Conservation (phyloP, 2,329 filamentous ascomycete species). For the Paraphoma sp. region DNA sequence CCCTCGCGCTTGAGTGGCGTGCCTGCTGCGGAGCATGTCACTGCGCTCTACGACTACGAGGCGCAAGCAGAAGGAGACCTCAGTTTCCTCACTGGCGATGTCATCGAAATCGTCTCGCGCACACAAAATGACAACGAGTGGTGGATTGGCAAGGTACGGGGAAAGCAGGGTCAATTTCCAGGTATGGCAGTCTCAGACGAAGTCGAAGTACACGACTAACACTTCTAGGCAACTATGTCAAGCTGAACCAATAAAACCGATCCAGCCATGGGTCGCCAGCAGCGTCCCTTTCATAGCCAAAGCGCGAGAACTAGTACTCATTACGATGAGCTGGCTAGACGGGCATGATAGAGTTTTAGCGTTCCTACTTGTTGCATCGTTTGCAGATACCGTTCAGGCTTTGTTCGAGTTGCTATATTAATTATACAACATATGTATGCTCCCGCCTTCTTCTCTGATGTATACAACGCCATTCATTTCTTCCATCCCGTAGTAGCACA, state of each 20-base stretch:
- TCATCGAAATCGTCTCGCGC: slow-evolving; percentile 84
- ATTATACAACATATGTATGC: not conserved
- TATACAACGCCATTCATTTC: too few species aligned
- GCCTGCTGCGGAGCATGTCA: slow-evolving; percentile 77
- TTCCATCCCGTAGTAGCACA: not conserved
- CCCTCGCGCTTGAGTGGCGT: slow-evolving; percentile 73
- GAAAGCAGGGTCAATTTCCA: slow-evolving; percentile 89
- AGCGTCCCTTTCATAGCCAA: not conserved
- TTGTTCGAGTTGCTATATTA: not conserved
- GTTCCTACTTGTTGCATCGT: not conserved
- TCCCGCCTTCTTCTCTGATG: too few species aligned
- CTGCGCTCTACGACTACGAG: slow-evolving; percentile 94
- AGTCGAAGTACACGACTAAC: slow-evolving; percentile 31
- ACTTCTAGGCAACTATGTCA: slow-evolving; percentile 51
- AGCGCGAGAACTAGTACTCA: not conserved
- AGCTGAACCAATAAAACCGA: slow-evolving; percentile 39
- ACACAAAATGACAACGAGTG: slow-evolving; percentile 96
- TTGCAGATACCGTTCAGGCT: not conserved
- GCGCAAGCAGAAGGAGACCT: slow-evolving; percentile 94
- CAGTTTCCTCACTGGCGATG: slow-evolving; percentile 85
- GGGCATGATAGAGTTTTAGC: not conserved
- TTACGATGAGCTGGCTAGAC: not conserved
- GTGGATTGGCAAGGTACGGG: slow-evolving; percentile 86
- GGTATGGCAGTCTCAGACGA: slow-evolving; percentile 63
- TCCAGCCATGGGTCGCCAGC: not conserved